phyloP scores from a whole-genome alignment of 257 asterid genomes.

The Petunia axillaris region DNA sequence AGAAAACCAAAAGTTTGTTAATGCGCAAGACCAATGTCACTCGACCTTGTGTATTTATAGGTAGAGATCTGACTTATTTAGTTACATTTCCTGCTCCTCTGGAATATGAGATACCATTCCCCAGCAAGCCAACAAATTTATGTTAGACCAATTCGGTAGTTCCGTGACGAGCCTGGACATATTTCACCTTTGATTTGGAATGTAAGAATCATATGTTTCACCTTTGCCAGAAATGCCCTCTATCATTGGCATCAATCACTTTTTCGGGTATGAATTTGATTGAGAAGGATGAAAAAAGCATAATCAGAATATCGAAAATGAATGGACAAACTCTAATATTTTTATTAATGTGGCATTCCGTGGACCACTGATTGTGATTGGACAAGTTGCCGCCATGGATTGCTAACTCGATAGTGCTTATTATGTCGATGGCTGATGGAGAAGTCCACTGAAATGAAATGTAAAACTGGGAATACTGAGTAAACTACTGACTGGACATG shows the following conservation, averaged over 20 bases:
- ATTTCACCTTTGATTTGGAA: background rate
- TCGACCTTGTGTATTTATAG: too few species aligned
- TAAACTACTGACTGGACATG: background rate
- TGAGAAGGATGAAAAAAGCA: background rate
- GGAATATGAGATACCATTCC: too few species aligned
- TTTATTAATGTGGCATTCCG: background rate
- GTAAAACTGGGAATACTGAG: background rate
- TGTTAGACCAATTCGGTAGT: background rate
- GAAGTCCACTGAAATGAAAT: background rate
- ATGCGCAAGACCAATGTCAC: too few species aligned
- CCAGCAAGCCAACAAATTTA: too few species aligned
- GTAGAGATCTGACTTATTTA: too few species aligned
- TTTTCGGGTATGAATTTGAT: background rate
- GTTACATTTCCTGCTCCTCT: too few species aligned
- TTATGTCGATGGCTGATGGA: background rate
- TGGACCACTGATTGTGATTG: conserved; percentile 5
- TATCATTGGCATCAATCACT: background rate
- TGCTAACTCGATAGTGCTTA: background rate
- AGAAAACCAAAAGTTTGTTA: too few species aligned
- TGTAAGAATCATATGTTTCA: background rate
- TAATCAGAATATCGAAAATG: background rate
- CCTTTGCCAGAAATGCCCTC: background rate
- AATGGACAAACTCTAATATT: background rate
- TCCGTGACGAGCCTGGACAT: background rate
- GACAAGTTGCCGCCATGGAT: background rate